Conservation (phyloP, 164 flowering plant species). For the Magnolia kwangsiensis region DNA sequence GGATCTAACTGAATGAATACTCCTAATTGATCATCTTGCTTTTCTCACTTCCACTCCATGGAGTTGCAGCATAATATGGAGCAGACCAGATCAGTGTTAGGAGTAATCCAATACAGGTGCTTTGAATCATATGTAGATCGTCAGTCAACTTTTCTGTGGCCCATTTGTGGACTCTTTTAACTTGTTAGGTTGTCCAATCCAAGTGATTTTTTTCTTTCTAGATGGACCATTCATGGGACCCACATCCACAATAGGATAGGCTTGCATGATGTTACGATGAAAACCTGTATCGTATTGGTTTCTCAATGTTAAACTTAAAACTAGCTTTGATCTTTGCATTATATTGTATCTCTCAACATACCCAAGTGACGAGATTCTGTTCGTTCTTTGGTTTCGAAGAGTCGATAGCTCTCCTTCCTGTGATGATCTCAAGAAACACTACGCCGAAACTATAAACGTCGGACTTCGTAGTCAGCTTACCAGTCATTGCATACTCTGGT, state of each 20-base stretch:
- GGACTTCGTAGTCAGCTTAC: slow-evolving; percentile 70
- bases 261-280: background rate
- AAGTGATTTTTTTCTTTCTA: background rate
- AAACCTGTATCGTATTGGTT: background rate
- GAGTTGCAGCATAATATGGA: too few relatives aligned
- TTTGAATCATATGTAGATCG: too few relatives aligned
- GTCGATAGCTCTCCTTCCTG: slow-evolving; percentile 83
- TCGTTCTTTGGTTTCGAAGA: slow-evolving; percentile 54
- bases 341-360: slow-evolving; percentile 20
- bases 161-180: background rate
- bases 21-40: too few relatives aligned
- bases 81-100: too few relatives aligned
- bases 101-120: background rate
- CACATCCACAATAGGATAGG: background rate
- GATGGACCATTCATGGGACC: background rate
- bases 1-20: too few relatives aligned
- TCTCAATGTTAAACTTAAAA: too few relatives aligned
- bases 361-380: slow-evolving; percentile 78
- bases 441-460: slow-evolving; percentile 95
- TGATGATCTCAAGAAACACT: slow-evolving; percentile 81
- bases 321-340: background rate
- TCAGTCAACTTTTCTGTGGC: background rate
- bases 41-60: too few relatives aligned
- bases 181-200: background rate
- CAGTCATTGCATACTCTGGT: slow-evolving; percentile 86